Evolutionary conservation across 495 filamentous ascomycete genomes (phyloP).

Genomic region (Xylaria cubensis): DNA sequence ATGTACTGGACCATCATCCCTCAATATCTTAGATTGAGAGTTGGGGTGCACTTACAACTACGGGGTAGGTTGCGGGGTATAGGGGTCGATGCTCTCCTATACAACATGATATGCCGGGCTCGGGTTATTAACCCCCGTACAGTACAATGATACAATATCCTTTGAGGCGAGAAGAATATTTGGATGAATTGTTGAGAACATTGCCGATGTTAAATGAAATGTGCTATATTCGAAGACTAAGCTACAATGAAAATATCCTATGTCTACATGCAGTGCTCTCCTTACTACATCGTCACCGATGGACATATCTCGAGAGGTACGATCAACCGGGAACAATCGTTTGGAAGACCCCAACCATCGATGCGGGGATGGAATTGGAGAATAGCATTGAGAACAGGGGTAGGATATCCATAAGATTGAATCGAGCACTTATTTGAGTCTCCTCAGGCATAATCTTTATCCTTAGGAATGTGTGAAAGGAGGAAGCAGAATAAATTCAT

Average conservation of each 20-base stretch:
- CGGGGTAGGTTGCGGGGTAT: constrained; percentile 14
- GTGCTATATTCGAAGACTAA: not conserved
- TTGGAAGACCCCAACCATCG: not conserved
- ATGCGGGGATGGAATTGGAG: not conserved
- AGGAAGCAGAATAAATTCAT: not conserved
- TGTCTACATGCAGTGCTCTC: not conserved
- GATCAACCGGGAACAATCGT: not conserved
- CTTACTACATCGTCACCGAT: not conserved
- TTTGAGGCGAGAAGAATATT: not conserved
- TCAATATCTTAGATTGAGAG: not conserved
- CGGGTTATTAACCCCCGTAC: not conserved
- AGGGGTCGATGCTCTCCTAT: not conserved
- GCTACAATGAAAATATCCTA: not conserved
- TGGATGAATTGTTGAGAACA: not conserved
- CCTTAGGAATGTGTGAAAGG: not conserved
- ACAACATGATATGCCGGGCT: not conserved
- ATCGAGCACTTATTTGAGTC: not conserved
- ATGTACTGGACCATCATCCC: not conserved
- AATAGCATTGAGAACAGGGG: not conserved
- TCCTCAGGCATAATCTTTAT: not conserved
- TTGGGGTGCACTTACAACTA: not conserved
- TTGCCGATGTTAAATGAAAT: not conserved
- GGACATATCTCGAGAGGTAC: not conserved
- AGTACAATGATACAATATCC: not conserved
- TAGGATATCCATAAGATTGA: not conserved